Percentiles rank a stretch among this genome's conserved stretches.
Conservation (phyloP, 176 grass and related monocot genomes). For the Cenchrus purpureus region DNA sequence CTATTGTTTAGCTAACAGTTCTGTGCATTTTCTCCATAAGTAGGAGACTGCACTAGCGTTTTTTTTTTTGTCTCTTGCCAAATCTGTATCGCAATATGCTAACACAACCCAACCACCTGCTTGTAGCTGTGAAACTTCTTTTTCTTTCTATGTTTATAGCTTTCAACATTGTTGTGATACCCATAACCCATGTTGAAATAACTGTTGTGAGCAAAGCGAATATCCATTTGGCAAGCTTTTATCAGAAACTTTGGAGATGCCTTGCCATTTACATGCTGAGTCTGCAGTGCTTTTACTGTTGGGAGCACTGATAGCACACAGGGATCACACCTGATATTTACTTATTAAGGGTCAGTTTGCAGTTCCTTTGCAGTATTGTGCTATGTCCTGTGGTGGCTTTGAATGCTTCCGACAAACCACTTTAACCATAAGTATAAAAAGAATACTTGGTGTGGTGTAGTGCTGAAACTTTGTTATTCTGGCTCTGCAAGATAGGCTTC, state of each 20-base stretch:
- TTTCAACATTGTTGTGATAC: neutral
- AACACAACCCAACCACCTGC: neutral
- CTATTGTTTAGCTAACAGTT: slow-evolving; percentile 9
- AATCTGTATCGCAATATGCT: neutral
- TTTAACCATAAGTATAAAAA: too few relatives aligned
- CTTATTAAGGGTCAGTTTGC: neutral
- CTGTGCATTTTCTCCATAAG: neutral
- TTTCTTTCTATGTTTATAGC: neutral
- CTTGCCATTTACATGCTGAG: neutral
- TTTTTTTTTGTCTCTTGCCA: neutral
- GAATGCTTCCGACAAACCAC: neutral
- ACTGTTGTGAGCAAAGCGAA: neutral
- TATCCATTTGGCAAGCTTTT: neutral
- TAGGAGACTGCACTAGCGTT: neutral
- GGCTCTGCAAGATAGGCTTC: neutral
- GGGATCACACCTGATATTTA: neutral
- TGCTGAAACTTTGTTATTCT: neutral
- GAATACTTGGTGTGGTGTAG: neutral
- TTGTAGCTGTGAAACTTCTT: neutral
- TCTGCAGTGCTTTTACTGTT: neutral
- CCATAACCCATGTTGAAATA: neutral
- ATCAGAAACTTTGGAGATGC: neutral
- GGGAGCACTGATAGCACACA: neutral
- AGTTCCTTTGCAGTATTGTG: neutral
- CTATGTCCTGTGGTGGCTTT: neutral